Conservation (phyloP, 306 rosid species). For the Vachellia pachyceras region DNA sequence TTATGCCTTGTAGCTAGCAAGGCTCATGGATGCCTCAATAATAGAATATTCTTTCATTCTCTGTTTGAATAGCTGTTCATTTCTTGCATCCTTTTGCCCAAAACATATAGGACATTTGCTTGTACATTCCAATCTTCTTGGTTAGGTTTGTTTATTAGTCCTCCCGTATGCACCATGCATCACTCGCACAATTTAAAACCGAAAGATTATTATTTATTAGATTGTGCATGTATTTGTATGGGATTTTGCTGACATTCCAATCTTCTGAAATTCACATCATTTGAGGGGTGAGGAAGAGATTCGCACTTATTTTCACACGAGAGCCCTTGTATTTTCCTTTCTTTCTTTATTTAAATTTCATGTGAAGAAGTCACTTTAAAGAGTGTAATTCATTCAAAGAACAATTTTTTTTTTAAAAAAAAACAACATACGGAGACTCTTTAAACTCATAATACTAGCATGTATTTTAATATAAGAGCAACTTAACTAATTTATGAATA, state of each 20-base stretch:
- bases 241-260: not conserved
- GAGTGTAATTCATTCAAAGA: not conserved
- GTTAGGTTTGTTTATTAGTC: not conserved
- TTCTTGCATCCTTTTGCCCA: constrained; percentile 19
- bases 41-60: constrained; percentile 48
- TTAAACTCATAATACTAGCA: not conserved
- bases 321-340: not conserved
- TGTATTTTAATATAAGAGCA: no score
- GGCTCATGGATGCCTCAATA: constrained; percentile 24
- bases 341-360: not conserved
- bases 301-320: not conserved
- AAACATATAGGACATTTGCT: not conserved
- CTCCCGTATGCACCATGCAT: no score
- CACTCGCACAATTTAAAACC: no score
- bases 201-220: no score
- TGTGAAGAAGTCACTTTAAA: not conserved
- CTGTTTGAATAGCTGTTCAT: constrained; percentile 9
- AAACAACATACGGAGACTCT: not conserved
- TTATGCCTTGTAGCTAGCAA: constrained; percentile 25
- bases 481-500: no score
- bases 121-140: constrained; percentile 27
- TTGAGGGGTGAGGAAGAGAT: no score
- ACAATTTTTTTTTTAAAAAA: not conserved
- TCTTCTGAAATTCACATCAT: no score
- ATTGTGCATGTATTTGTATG: not conserved